phyloP scores from a whole-genome alignment of 352 stramenopile species.

The Pythium coloratum region DNA sequence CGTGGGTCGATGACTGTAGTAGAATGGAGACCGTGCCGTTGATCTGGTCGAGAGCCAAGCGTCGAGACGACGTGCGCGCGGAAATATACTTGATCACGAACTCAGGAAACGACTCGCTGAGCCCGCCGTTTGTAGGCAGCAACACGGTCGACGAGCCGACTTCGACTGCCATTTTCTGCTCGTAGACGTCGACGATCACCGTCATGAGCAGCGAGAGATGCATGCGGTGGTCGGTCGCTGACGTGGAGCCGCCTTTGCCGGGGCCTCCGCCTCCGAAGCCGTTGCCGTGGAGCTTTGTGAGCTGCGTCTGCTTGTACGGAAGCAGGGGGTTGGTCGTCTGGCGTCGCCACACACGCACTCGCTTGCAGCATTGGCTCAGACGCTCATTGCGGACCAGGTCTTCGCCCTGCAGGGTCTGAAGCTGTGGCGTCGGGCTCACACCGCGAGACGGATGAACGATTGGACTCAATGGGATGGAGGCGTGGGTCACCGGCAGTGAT shows the following conservation, averaged over 20 bases:
- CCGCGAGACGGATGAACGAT: slow-evolving; percentile 5
- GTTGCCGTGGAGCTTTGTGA: slow-evolving; percentile 10
- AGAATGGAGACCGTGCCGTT: slow-evolving; percentile 52
- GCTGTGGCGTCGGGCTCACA: neutral
- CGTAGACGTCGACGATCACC: slow-evolving; percentile 76
- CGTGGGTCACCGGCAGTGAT: slow-evolving; percentile 21
- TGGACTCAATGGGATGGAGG: slow-evolving; percentile 8
- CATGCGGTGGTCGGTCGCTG: slow-evolving; percentile 52
- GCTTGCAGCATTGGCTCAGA: slow-evolving; percentile 72
- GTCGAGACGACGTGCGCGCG: slow-evolving; percentile 45
- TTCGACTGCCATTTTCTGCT: slow-evolving; percentile 49
- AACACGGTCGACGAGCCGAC: slow-evolving; percentile 4
- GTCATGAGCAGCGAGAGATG: slow-evolving; percentile 67
- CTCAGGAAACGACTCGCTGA: slow-evolving; percentile 68
- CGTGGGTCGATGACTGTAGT: slow-evolving; percentile 49
- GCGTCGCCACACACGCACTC: slow-evolving; percentile 65
- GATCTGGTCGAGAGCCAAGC: slow-evolving; percentile 58
- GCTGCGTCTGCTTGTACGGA: slow-evolving; percentile 55
- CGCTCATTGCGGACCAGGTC: slow-evolving; percentile 61
- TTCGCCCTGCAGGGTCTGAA: slow-evolving; percentile 16
- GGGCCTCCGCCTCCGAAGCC: neutral
- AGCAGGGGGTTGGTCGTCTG: slow-evolving; percentile 67
- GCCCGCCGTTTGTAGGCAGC: slow-evolving; percentile 16
- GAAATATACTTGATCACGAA: slow-evolving; percentile 64
- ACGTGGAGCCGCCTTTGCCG: slow-evolving; percentile 39